Evolutionary conservation across 768 basidiomycete species (phyloP).

Genomic region (Podaxis sp.): DNA sequence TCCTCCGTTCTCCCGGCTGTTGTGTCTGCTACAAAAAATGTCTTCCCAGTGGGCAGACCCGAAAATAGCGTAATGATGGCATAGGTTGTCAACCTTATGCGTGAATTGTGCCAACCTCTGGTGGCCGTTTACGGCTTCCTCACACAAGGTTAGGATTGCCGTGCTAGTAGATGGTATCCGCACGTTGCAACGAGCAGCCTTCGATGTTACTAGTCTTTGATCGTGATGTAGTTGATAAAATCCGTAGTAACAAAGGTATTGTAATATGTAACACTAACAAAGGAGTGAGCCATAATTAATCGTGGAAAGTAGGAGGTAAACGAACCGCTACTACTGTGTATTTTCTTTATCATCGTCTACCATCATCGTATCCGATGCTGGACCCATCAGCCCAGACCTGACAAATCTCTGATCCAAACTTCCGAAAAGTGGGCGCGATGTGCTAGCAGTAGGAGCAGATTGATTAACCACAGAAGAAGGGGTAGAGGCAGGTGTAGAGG

Average conservation of each 20-base stretch:
- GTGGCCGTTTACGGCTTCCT: too few relatives aligned
- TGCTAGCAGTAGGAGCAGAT: constrained; percentile 16
- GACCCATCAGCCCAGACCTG: constrained; percentile 40
- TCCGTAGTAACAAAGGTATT: not conserved
- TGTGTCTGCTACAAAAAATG: not conserved
- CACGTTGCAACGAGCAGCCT: too few relatives aligned
- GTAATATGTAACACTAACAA: too few relatives aligned
- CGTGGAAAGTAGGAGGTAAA: too few relatives aligned
- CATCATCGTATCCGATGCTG: constrained; percentile 39
- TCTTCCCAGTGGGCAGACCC: not conserved
- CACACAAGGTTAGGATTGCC: too few relatives aligned
- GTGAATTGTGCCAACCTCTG: too few relatives aligned
- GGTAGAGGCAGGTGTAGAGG: not conserved
- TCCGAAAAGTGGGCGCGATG: constrained; percentile 47
- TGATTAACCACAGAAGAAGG: not conserved
- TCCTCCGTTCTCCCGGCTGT: not conserved
- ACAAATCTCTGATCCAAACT: constrained; percentile 67
- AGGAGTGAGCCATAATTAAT: too few relatives aligned
- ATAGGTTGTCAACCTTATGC: too few relatives aligned
- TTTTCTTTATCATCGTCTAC: constrained; percentile 62
- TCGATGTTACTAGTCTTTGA: too few relatives aligned
- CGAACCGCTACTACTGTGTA: constrained; percentile 17
- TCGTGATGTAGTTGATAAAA: too few relatives aligned
- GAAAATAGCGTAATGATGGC: not conserved
- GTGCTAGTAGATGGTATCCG: too few relatives aligned